phyloP scores from a whole-genome alignment of 2,329 filamentous ascomycete genomes.

The Macrophomina phaseolina region DNA sequence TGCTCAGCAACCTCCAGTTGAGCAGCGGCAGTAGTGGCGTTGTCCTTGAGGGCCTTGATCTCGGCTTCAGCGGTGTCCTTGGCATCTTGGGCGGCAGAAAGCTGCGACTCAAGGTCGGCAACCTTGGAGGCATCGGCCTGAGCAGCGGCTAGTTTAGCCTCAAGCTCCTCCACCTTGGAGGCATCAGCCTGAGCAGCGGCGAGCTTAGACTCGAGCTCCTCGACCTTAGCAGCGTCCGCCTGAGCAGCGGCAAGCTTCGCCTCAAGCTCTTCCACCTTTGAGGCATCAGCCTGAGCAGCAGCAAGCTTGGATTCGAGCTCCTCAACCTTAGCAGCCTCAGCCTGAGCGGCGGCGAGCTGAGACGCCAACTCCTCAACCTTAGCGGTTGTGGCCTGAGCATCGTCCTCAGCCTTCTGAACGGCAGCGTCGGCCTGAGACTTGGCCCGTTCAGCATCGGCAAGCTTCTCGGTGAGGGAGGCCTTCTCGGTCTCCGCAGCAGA shows the following conservation, averaged over 20 bases:
- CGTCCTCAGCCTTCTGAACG: slow-evolving; percentile 14
- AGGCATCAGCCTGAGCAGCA: slow-evolving; percentile 33
- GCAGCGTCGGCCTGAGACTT: neutral
- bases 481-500: slow-evolving; percentile 23
- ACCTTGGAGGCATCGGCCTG: slow-evolving; percentile 32
- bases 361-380: slow-evolving; percentile 26
- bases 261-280: slow-evolving; percentile 37
- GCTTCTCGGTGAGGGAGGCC: slow-evolving; percentile 25
- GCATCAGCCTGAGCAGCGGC: slow-evolving; percentile 31
- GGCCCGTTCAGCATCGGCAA: slow-evolving; percentile 13
- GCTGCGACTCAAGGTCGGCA: slow-evolving; percentile 18
- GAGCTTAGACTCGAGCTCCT: slow-evolving; percentile 32
- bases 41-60: slow-evolving; percentile 15
- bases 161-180: slow-evolving; percentile 37
- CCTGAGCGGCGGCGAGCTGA: slow-evolving; percentile 24
- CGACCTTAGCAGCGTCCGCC: slow-evolving; percentile 36
- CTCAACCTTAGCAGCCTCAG: too few relatives aligned
- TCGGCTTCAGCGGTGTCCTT: slow-evolving; percentile 7
- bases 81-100: slow-evolving; percentile 16
- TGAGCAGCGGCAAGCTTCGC: slow-evolving; percentile 21
- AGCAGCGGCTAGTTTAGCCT: slow-evolving; percentile 9
- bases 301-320: too few relatives aligned
- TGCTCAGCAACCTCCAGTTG: slow-evolving; percentile 6
- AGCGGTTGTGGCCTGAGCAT: slow-evolving; percentile 9
- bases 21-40: neutral